Conservation (phyloP, 1,139 yeast species). For the Lodderomyces pseudojiufengensis region DNA sequence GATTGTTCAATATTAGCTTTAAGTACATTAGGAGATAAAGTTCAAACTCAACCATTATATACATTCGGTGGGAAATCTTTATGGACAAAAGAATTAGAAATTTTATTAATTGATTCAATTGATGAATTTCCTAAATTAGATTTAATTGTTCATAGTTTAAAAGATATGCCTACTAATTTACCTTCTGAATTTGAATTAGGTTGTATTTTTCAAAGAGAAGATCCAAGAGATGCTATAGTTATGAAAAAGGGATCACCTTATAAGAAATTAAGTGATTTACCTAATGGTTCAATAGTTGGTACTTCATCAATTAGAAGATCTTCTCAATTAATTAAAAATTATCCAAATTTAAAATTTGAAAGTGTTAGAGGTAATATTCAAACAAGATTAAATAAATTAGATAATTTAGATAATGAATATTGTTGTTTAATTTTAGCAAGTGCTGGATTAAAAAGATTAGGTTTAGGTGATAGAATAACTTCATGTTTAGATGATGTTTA, state of each 20-base stretch:
- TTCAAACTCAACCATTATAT: slow-evolving; percentile 79
- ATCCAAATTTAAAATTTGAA: slow-evolving; percentile 49
- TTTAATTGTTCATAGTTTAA: slow-evolving; percentile 87
- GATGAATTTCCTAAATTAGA: slow-evolving; percentile 73
- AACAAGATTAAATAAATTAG: slow-evolving; percentile 77
- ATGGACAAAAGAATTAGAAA: slow-evolving; percentile 95
- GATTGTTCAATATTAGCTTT: slow-evolving; percentile 70
- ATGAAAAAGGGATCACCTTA: slow-evolving; percentile 69
- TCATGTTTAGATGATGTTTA: slow-evolving; percentile 75
- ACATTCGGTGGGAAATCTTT: slow-evolving; percentile 93
- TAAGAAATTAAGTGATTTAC: slow-evolving; percentile 65
- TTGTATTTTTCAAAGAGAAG: slow-evolving; percentile 78
- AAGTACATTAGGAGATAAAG: slow-evolving; percentile 86
- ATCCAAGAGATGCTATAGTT: slow-evolving; percentile 91
- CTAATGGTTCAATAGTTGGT: slow-evolving; percentile 84
- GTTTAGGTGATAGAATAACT: slow-evolving; percentile 68
- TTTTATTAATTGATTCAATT: slow-evolving; percentile 57
- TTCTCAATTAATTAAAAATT: slow-evolving; percentile 51
- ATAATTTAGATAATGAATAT: slow-evolving; percentile 62
- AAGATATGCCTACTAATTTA: slow-evolving; percentile 90
- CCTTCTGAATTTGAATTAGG: slow-evolving; percentile 92
- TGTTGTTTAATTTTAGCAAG: slow-evolving; percentile 84
- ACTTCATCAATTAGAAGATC: slow-evolving; percentile 93
- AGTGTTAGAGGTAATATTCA: slow-evolving; percentile 86
- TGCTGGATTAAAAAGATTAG: slow-evolving; percentile 81